phyloP scores from a whole-genome alignment of 164 flowering plant genomes.

The grape (Vitis vinifera) region DNA sequence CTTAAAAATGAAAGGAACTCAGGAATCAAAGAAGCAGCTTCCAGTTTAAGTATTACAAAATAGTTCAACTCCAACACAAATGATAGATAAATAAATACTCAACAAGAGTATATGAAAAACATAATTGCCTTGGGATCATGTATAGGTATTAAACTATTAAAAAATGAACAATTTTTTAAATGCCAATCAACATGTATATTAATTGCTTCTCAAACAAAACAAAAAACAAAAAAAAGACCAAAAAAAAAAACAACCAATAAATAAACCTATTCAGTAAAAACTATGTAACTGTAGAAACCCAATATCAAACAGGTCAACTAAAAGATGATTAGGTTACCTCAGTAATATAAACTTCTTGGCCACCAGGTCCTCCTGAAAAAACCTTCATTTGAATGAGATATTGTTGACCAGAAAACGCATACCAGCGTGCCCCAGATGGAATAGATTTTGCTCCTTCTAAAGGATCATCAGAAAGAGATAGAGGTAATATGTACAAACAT shows the following conservation, averaged over 20 bases:
- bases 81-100: not conserved
- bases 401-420: slow-evolving; percentile 57
- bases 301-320: not conserved
- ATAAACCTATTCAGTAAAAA: not conserved
- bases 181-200: no score
- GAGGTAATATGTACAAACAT: slow-evolving; percentile 54
- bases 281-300: not conserved
- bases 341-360: slow-evolving; percentile 69
- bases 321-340: slow-evolving; percentile 39
- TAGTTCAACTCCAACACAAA: not conserved
- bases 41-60: no score
- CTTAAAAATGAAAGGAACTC: no score
- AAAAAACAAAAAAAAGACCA: no score
- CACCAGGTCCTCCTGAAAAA: slow-evolving; percentile 54
- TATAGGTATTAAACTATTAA: no score
- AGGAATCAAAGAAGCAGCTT: no score
- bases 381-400: slow-evolving; percentile 75
- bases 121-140: not conserved
- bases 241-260: no score
- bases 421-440: slow-evolving; percentile 62
- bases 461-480: slow-evolving; percentile 50
- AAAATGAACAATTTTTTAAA: no score
- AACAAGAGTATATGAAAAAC: not conserved
- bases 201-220: no score
- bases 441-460: slow-evolving; percentile 48